Evolutionary conservation across 1,139 yeast genomes (phyloP).

Genomic region (Debaryomycetaceae sp.): DNA sequence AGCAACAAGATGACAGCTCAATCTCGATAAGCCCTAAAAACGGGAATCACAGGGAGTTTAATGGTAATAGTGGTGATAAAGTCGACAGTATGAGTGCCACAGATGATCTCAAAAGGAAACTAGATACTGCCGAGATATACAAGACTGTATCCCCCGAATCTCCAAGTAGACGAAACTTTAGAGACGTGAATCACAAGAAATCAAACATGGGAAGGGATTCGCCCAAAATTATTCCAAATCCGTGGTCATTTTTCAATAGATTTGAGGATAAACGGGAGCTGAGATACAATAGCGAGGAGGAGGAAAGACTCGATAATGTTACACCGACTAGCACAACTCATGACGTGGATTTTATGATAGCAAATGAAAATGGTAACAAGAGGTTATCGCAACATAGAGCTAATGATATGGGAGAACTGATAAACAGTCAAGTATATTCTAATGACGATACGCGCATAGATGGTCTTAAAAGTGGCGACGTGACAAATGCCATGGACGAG

Average conservation of each 20-base stretch:
- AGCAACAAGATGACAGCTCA: background rate
- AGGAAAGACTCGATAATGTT: constrained; percentile 15
- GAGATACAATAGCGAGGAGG: constrained; percentile 25
- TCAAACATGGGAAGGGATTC: constrained; percentile 13
- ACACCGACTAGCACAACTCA: background rate
- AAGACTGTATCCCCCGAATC: constrained; percentile 4
- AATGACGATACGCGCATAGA: background rate
- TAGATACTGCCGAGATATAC: constrained; percentile 4
- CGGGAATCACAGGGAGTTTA: background rate
- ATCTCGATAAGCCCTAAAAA: background rate
- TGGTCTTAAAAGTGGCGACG: background rate
- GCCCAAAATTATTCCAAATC: constrained; percentile 23
- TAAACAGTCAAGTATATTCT: background rate
- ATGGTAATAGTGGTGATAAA: background rate
- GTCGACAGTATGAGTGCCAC: background rate
- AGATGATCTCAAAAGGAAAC: background rate
- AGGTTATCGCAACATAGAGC: background rate
- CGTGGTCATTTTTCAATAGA: constrained; percentile 24
- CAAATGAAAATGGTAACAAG: background rate
- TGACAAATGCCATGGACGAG: constrained; percentile 10
- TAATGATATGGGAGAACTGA: constrained; percentile 1
- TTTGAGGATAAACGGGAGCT: constrained; percentile 22
- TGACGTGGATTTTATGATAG: background rate
- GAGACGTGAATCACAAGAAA: background rate
- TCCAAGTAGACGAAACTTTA: constrained; percentile 1